phyloP scores from a whole-genome alignment of 148 eudicot genomes.

The Chenopodium berlandieri region DNA sequence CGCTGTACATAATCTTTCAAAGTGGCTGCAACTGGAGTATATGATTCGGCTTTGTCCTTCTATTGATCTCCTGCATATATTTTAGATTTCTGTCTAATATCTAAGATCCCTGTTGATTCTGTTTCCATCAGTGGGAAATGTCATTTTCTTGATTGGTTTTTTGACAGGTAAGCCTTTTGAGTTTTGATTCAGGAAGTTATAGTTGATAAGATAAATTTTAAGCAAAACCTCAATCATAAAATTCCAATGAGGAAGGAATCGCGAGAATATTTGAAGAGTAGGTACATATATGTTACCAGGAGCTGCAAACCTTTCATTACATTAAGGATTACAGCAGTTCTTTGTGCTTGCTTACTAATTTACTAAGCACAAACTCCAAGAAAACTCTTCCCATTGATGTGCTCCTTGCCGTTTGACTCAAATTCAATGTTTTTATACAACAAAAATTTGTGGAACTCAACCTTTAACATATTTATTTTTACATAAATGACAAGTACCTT shows the following conservation, averaged over 20 bases:
- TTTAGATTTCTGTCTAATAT: constrained; percentile 2
- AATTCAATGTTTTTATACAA: background rate
- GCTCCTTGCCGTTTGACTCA: background rate
- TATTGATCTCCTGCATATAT: constrained; percentile 2
- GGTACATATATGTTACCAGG: constrained; percentile 36
- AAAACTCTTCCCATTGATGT: background rate
- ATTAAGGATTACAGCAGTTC: background rate
- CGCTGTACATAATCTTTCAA: background rate
- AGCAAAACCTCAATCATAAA: constrained; percentile 64
- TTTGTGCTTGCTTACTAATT: background rate
- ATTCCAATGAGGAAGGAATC: constrained; percentile 56
- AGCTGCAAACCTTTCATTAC: background rate
- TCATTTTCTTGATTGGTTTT: constrained; percentile 4
- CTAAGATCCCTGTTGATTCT: constrained; percentile 10
- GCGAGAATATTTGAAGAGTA: constrained; percentile 73
- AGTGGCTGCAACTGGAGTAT: background rate
- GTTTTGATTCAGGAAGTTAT: constrained; percentile 91
- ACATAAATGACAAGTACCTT: background rate
- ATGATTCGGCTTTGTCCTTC: background rate
- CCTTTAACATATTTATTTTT: background rate
- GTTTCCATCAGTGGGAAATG: constrained; percentile 3
- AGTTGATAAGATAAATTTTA: constrained; percentile 84
- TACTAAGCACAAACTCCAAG: no score
- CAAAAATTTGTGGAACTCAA: background rate
- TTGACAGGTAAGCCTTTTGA: constrained; percentile 91